Percentiles rank a stretch among this genome's conserved stretches.
These are phyloP conservation scores for Colletotrichum australisinense DNA, from an alignment of 2,329 filamentous ascomycete species.

Conservation along the genomic window DNA sequence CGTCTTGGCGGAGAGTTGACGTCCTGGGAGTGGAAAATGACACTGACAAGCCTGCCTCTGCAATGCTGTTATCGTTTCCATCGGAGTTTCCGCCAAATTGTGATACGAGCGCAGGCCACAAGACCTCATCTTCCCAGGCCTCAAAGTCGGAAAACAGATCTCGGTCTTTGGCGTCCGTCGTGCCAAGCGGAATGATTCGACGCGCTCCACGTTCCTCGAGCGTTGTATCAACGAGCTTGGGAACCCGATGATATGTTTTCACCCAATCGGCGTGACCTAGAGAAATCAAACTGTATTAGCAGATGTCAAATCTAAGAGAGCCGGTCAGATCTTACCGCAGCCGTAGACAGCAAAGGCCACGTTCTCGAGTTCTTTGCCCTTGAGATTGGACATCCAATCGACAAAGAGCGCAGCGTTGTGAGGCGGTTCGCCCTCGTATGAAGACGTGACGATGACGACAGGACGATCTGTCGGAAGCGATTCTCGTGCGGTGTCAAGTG, in stretches of 20 bases:
- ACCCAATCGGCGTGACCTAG: constrained; percentile 61
- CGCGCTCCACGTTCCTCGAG: constrained; percentile 53
- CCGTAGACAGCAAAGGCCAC: constrained; percentile 75
- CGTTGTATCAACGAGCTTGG: constrained; percentile 68
- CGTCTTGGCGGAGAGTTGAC: constrained; percentile 68
- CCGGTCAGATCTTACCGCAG: constrained; percentile 54
- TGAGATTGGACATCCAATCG: constrained; percentile 67
- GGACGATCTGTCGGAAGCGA: constrained; percentile 67
- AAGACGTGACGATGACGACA: constrained; percentile 72
- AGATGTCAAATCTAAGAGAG: accelerated
- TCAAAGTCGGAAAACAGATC: constrained; percentile 78
- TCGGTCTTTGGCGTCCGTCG: constrained; percentile 70
- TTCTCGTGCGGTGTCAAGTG: constrained; percentile 68
- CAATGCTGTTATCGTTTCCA: constrained; percentile 41
- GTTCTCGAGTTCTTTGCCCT: constrained; percentile 60
- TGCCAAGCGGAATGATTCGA: constrained; percentile 57
- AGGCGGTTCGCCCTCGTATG: constrained; percentile 77
- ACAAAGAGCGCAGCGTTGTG: constrained; percentile 77
- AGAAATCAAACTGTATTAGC: background rate
- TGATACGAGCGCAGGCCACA: constrained; percentile 62
- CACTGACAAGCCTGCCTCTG: constrained; percentile 53
- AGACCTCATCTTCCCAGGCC: constrained; percentile 70
- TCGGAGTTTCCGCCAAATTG: constrained; percentile 62
- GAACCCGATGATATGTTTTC: constrained; percentile 74
- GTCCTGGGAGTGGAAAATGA: constrained; percentile 65